These are phyloP conservation scores for Sphaceloma murrayae DNA, from an alignment of 2,329 filamentous ascomycete genomes.

Conservation along the genomic window DNA sequence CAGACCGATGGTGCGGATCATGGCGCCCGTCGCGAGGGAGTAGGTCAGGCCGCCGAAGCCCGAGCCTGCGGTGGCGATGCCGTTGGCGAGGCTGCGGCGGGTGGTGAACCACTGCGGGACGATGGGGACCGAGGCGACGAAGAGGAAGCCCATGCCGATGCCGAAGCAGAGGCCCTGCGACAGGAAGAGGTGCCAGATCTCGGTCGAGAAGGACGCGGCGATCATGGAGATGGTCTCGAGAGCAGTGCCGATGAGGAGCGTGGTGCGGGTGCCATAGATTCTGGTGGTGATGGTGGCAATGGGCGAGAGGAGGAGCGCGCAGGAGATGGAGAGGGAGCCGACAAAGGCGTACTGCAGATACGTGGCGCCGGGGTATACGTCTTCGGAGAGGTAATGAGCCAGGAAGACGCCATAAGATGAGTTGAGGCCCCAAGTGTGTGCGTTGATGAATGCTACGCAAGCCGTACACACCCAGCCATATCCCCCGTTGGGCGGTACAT, in stretches of 20 bases:
- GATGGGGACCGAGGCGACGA: slow-evolving; percentile 58
- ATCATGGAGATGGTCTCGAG: slow-evolving; percentile 58
- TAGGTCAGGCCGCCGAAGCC: slow-evolving; percentile 67
- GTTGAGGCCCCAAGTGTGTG: slow-evolving; percentile 38
- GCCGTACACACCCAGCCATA: slow-evolving; percentile 50
- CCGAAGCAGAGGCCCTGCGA: slow-evolving; percentile 68
- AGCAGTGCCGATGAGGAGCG: slow-evolving; percentile 54
- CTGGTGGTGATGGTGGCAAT: slow-evolving; percentile 54
- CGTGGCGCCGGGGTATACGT: slow-evolving; percentile 54
- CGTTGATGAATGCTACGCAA: slow-evolving; percentile 37
- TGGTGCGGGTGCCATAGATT: slow-evolving; percentile 52
- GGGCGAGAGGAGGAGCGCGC: slow-evolving; percentile 59
- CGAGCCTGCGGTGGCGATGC: slow-evolving; percentile 57
- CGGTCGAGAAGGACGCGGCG: slow-evolving; percentile 56
- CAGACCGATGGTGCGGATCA: slow-evolving; percentile 55
- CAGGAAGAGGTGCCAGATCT: slow-evolving; percentile 68
- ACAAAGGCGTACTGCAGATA: slow-evolving; percentile 65
- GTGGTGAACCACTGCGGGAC: slow-evolving; percentile 67
- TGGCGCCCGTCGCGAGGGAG: slow-evolving; percentile 56
- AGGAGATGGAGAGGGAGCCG: slow-evolving; percentile 59
- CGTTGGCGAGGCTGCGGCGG: slow-evolving; percentile 59
- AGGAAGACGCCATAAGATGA: slow-evolving; percentile 61
- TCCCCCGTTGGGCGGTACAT: slow-evolving; percentile 46
- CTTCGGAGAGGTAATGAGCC: slow-evolving; percentile 60
- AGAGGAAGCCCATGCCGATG: slow-evolving; percentile 67